phyloP scores from a whole-genome alignment of 495 filamentous ascomycete genomes.

The Stereocaulon alpinum region DNA sequence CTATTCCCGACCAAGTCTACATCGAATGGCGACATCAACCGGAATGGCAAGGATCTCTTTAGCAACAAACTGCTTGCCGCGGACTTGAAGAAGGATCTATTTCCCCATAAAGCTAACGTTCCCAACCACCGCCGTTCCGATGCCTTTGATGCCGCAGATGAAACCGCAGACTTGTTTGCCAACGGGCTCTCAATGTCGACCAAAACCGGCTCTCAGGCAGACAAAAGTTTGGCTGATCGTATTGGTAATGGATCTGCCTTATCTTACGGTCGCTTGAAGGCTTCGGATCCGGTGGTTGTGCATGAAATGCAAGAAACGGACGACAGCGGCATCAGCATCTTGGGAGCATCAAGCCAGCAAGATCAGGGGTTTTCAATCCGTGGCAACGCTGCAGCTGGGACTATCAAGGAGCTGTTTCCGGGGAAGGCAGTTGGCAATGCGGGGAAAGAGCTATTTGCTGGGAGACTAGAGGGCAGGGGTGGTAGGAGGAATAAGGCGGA shows the following conservation, averaged over 20 bases:
- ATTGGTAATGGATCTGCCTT: slow-evolving; percentile 29
- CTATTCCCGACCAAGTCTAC: slow-evolving; percentile 33
- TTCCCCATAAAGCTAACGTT: slow-evolving; percentile 45
- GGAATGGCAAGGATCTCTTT: background rate
- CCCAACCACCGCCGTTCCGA: slow-evolving; percentile 55
- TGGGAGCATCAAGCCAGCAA: slow-evolving; percentile 44
- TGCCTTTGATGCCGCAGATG: slow-evolving; percentile 55
- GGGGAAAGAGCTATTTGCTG: slow-evolving; percentile 61
- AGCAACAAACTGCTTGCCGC: slow-evolving; percentile 39
- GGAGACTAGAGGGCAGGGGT: slow-evolving; percentile 41
- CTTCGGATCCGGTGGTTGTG: slow-evolving; percentile 25
- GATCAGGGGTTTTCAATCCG: slow-evolving; percentile 57
- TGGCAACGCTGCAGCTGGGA: slow-evolving; percentile 36
- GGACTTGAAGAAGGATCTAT: slow-evolving; percentile 54
- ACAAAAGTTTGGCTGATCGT: slow-evolving; percentile 30
- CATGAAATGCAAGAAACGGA: slow-evolving; percentile 5
- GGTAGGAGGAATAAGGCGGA: slow-evolving; percentile 39
- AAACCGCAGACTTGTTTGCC: slow-evolving; percentile 48
- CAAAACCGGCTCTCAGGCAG: slow-evolving; percentile 36
- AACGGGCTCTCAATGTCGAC: slow-evolving; percentile 43
- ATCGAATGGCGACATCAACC: background rate
- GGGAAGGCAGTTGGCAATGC: slow-evolving; percentile 51
- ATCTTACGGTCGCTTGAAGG: slow-evolving; percentile 22
- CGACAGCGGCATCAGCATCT: slow-evolving; percentile 46
- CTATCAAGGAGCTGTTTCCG: slow-evolving; percentile 59